These are phyloP conservation scores for Coniferiporia sulphurascens DNA, from an alignment of 1,284 basidiomycete species.

Conservation along the genomic window DNA sequence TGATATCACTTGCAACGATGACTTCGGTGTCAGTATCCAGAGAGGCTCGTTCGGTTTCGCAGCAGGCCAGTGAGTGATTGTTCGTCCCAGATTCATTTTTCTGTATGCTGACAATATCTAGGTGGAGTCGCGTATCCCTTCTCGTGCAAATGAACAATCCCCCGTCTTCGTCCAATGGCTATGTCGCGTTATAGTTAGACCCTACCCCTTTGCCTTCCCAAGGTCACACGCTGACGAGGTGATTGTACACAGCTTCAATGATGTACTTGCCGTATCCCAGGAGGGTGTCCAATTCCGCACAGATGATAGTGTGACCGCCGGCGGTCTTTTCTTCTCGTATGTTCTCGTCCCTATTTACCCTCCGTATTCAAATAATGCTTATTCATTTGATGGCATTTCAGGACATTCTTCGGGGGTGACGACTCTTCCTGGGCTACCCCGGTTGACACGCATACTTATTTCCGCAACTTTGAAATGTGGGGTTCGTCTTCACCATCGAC, in stretches of 20 bases:
- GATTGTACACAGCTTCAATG: conserved; percentile 44
- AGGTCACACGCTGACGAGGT: conserved; percentile 6
- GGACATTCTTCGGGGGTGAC: conserved; percentile 71
- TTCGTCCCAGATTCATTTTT: conserved; percentile 14
- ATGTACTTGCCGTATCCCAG: conserved; percentile 46
- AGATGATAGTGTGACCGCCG: conserved; percentile 38
- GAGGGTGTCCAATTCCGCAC: conserved; percentile 49
- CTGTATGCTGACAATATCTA: conserved; percentile 22
- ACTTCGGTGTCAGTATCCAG: conserved; percentile 39
- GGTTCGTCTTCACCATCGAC: conserved; percentile 25
- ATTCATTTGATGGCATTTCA: conserved; percentile 24
- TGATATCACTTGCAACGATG: conserved; percentile 34
- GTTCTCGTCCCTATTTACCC: conserved; percentile 23
- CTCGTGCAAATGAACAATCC: conserved; percentile 58
- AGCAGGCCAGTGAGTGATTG: conserved; percentile 44
- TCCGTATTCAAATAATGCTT: background rate
- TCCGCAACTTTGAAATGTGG: conserved; percentile 60
- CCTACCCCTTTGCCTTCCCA: background rate
- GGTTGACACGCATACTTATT: conserved; percentile 58
- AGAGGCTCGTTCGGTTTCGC: conserved; percentile 37
- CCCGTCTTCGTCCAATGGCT: conserved; percentile 49
- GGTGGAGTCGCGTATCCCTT: conserved; percentile 55
- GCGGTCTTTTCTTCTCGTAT: conserved; percentile 65
- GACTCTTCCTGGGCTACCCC: conserved; percentile 64
- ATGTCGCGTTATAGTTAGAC: conserved; percentile 50